Percentiles rank a stretch among this genome's conserved stretches.
These are phyloP conservation scores for Eustoma russellianum DNA, from an alignment of 257 asterid species.

Conservation along the genomic window DNA sequence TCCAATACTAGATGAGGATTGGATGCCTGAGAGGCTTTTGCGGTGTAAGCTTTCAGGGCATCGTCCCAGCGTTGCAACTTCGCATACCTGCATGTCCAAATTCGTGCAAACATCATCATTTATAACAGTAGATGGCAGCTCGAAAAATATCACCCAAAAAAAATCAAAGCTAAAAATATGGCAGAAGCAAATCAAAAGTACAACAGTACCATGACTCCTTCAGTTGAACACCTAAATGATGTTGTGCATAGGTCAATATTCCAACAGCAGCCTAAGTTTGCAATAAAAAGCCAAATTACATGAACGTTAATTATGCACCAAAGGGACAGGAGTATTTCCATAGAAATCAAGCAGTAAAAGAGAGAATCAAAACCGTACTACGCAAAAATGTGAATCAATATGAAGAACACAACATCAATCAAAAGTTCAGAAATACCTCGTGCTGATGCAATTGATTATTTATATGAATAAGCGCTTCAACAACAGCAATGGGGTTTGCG, in stretches of 20 bases:
- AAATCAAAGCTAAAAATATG: too few species aligned
- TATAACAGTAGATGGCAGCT: background rate
- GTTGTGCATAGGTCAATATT: slow-evolving; percentile 91
- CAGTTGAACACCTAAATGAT: slow-evolving; percentile 80
- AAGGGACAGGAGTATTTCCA: too few species aligned
- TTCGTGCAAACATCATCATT: slow-evolving; percentile 11
- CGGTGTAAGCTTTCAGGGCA: slow-evolving; percentile 97
- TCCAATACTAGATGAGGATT: slow-evolving; percentile 69
- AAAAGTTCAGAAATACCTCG: slow-evolving; percentile 43
- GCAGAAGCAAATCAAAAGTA: background rate
- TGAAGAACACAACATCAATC: too few species aligned
- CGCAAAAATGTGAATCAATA: too few species aligned
- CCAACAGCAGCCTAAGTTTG: slow-evolving; percentile 90
- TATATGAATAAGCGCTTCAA: slow-evolving; percentile 95
- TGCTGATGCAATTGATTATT: slow-evolving; percentile 96
- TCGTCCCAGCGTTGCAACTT: slow-evolving; percentile 99
- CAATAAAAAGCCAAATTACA: slow-evolving; percentile 13
- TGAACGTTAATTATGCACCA: slow-evolving; percentile 5
- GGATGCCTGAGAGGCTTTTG: slow-evolving; percentile 79
- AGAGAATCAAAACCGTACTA: too few species aligned
- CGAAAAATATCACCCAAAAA: background rate
- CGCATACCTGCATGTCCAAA: slow-evolving; percentile 65
- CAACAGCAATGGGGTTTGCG: slow-evolving; percentile 90
- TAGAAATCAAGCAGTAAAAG: too few species aligned
- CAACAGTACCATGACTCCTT: slow-evolving; percentile 87